phyloP scores from a whole-genome alignment of 768 basidiomycete genomes.

The Pleurotus salmoneostramineus region DNA sequence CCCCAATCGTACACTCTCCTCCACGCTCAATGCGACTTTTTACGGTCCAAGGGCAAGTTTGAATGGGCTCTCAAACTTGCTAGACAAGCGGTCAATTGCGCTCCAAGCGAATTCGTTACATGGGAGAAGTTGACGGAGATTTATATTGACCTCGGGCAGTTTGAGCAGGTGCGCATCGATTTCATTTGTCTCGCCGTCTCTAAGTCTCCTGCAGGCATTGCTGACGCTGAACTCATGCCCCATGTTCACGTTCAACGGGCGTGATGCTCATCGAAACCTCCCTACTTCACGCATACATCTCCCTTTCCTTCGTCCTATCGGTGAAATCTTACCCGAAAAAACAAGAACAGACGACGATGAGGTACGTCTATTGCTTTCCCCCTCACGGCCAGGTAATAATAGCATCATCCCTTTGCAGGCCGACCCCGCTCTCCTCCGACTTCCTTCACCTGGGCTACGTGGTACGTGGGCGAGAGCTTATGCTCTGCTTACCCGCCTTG shows the following conservation, averaged over 20 bases:
- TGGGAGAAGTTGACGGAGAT: conserved; percentile 98
- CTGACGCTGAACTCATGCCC: conserved; percentile 98
- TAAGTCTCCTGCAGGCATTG: conserved; percentile 50
- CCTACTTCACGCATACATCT: conserved; percentile 78
- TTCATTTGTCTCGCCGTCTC: background rate
- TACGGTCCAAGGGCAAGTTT: conserved; percentile 77
- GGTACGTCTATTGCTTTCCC: conserved; percentile 30
- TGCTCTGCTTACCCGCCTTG: conserved; percentile 82
- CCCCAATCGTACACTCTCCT: conserved; percentile 93
- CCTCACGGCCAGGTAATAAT: no score
- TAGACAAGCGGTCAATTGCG: conserved; percentile 94
- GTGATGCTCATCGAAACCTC: conserved; percentile 86
- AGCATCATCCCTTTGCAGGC: conserved; percentile 41
- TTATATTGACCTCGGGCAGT: conserved; percentile 88
- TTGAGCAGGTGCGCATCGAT: conserved; percentile 53
- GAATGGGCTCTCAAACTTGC: conserved; percentile 93
- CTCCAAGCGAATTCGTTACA: conserved; percentile 97
- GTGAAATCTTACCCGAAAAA: conserved; percentile 86
- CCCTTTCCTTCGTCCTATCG: conserved; percentile 81
- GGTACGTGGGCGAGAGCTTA: conserved; percentile 98
- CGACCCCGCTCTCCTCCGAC: conserved; percentile 89
- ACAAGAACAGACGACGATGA: conserved; percentile 83
- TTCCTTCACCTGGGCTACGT: conserved; percentile 90
- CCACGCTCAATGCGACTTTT: conserved; percentile 92
- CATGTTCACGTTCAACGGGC: conserved; percentile 99